Evolutionary conservation across 2,329 filamentous ascomycete species (phyloP), one percentile per base, ranked within the genome.

Genomic region (Daldinia eschscholtzii): DNA sequence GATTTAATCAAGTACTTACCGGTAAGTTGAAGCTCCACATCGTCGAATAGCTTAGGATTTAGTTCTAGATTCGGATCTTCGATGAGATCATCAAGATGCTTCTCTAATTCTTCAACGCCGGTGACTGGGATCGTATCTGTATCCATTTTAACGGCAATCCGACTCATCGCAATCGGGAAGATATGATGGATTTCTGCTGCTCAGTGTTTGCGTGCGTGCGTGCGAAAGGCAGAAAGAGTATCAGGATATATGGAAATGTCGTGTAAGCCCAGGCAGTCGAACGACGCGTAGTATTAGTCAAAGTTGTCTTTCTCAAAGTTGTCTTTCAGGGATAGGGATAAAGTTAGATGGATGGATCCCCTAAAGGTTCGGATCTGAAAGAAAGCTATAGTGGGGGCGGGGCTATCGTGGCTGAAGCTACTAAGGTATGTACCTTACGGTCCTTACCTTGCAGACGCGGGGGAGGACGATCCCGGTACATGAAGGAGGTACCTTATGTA

Each of bases 11-110:
- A 35, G 33, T 35, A 65, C 76, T 28, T 75, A 85, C 87, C 84
- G 46, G 82, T 89, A 15, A 90, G 80, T 74, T 89, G 87, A 3
- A 89, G 82, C 72, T 87, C 84, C 50, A 90, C 84, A 73, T 88
- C 80, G 73, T 90, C 88, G 65, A 90, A 86, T 1, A 90, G 80
- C 71, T 84, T 85, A 10, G 79, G 78, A 66, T 85, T 78, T 39
- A 87, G 79, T 0, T 80, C 76, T 1, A 82, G 76, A 0, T 79
- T 78, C 18, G 84, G 79, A 67, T 85, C 81, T 28, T 78, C 75
- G 18, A 82, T 69, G n/a, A 90, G 79, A 30, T 83, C 78, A 57
- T 85, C 81, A 15, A 91, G 80, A 75, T 90, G 88, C 23, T 75
- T 76, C 56, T 86, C 81, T 23, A 91, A 82, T 71, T 88, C 86